These are phyloP conservation scores for Naganishia kalamii DNA, from an alignment of 768 basidiomycete genomes.

Conservation along the genomic window DNA sequence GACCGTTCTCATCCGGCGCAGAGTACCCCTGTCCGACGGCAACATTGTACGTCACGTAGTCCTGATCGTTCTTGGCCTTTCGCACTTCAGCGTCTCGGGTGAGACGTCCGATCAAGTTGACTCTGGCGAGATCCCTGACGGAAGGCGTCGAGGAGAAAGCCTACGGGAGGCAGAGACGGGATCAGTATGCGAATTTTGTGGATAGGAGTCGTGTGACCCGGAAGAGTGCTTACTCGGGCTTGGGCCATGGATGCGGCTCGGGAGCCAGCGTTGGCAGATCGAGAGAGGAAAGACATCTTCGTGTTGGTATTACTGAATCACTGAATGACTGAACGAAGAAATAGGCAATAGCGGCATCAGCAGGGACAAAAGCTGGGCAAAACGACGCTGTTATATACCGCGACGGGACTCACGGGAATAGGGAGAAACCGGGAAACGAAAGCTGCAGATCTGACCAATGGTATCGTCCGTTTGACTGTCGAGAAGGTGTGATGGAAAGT, in stretches of 20 bases:
- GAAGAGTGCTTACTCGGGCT: constrained; percentile 2
- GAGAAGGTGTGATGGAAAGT: background rate
- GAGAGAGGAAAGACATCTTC: constrained; percentile 15
- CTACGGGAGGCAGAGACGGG: background rate
- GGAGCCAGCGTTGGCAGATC: constrained; percentile 1
- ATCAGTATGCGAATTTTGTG: background rate
- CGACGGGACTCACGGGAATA: background rate
- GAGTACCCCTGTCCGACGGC: background rate
- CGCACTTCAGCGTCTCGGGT: constrained; percentile 4
- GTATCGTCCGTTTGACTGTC: background rate
- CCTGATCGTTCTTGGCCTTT: constrained; percentile 12
- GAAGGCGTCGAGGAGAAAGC: constrained; percentile 7
- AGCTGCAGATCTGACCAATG: background rate
- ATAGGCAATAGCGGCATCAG: too few relatives aligned
- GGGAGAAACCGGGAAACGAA: background rate
- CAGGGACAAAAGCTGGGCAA: too few relatives aligned
- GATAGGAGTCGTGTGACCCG: background rate
- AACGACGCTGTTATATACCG: background rate
- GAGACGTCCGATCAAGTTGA: constrained; percentile 11
- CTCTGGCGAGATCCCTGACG: constrained; percentile 1
- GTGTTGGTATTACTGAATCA: background rate
- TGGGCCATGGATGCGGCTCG: constrained; percentile 12
- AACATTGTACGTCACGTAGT: background rate
- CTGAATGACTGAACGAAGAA: background rate
- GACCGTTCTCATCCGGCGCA: constrained; percentile 3